A percentile compares a stretch with the other conserved stretches of the same genome.
Conservation (phyloP, 1,139 yeast species). For the Pichia sp. region DNA sequence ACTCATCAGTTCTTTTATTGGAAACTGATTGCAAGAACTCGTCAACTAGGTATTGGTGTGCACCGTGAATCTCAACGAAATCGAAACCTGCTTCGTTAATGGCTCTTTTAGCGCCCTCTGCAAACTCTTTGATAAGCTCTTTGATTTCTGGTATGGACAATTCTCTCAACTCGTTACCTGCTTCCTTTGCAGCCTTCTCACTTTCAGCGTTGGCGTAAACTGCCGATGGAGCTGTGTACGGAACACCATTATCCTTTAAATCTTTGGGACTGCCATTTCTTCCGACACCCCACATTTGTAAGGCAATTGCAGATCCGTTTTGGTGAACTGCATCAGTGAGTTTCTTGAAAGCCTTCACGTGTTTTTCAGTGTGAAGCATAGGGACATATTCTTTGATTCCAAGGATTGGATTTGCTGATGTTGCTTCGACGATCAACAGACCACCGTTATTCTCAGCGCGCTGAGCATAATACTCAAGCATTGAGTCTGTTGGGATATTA, state of each 20-base stretch:
- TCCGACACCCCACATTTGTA: constrained; percentile 58
- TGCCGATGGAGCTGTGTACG: constrained; percentile 42
- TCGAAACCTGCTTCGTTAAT: constrained; percentile 41
- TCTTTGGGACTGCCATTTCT: constrained; percentile 39
- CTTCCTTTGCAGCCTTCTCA: constrained; percentile 26
- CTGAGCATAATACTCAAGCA: constrained; percentile 43
- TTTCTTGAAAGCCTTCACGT: constrained; percentile 40
- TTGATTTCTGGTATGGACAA: constrained; percentile 32
- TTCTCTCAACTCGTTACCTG: constrained; percentile 31
- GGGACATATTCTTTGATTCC: no score
- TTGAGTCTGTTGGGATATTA: constrained; percentile 39
- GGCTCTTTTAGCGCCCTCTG: constrained; percentile 39
- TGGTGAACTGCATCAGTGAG: constrained; percentile 50
- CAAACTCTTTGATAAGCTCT: constrained; percentile 32
- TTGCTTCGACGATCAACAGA: constrained; percentile 44
- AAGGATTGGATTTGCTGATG: constrained; percentile 21
- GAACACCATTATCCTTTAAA: constrained; percentile 31
- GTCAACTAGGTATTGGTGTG: constrained; percentile 42
- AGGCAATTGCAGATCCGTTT: constrained; percentile 41
- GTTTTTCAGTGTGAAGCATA: constrained; percentile 47
- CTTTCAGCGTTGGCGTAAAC: constrained; percentile 30
- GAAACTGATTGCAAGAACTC: constrained; percentile 33
- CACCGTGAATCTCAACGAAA: constrained; percentile 44
- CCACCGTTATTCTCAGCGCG: constrained; percentile 52
- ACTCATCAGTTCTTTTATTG: constrained; percentile 43